These are phyloP conservation scores for Oropetium thomaeum DNA, from an alignment of 176 grass and related monocot genomes.

Conservation along the genomic window DNA sequence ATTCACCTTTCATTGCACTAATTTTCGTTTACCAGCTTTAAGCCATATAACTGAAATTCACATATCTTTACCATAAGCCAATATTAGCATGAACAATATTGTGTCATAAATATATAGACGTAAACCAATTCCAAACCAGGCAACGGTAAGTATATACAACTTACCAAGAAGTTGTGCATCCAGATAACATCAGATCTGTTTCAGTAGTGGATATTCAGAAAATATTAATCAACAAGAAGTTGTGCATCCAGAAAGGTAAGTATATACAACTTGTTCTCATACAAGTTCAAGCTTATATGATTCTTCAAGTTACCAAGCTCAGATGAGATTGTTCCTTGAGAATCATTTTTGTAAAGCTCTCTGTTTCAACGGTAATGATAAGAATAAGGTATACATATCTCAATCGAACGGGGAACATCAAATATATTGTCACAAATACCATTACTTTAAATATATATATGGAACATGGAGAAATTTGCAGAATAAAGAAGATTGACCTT, in stretches of 20 bases:
- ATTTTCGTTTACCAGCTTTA: neutral
- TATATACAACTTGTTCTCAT: too few species aligned
- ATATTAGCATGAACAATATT: neutral
- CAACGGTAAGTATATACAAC: neutral
- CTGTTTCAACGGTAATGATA: too few species aligned
- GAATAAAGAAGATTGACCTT: too few species aligned
- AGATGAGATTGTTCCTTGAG: too few species aligned
- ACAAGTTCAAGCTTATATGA: too few species aligned
- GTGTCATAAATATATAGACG: neutral
- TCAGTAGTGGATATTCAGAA: neutral
- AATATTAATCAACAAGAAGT: neutral
- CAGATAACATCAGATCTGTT: neutral
- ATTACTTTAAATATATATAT: too few species aligned
- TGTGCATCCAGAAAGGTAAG: neutral
- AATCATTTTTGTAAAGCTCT: too few species aligned
- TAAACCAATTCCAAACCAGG: neutral
- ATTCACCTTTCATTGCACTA: neutral
- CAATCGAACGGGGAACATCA: too few species aligned
- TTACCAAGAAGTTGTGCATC: neutral
- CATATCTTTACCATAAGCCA: neutral
- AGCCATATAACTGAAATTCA: neutral
- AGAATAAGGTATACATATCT: too few species aligned
- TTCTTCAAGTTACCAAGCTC: too few species aligned
- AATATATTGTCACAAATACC: too few species aligned
- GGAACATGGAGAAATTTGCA: too few species aligned